Evolutionary conservation across 2,329 filamentous ascomycete species (phyloP), one percentile per base, ranked within the genome.

Genomic region (Talaromyces rugulosus): DNA sequence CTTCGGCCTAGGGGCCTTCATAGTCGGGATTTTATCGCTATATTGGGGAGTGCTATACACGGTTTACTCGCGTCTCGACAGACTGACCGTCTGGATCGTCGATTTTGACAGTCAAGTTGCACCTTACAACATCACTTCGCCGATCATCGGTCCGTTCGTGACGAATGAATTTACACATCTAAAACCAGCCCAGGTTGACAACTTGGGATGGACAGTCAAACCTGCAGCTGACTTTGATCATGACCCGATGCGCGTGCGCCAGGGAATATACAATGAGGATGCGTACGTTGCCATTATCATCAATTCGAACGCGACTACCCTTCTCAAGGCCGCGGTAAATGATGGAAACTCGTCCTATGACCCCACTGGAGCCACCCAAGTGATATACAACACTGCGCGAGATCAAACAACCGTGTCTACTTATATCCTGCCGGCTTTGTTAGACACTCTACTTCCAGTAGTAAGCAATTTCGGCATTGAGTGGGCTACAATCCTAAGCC

Each of bases 271-370:
- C 69, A 77, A 88, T 60, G 83, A 81, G 65, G 74, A 85, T 33
- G 80, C 81, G 9, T 89, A 83, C 79, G 85, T 83, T 0, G 86
- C 87, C 0, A 80, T 89, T 54, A 80, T 89, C 60, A 77, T 89
- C 65, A 86, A 87, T 63, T 71, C 85, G 0, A 88, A 89, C 66
- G 86, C 87, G 0, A 87, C 85, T 0, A 74, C 80, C 0, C 75
- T 87, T 23, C 77, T 89, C 0, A 82, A 82, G 58, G 73, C 79
- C 18, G 85, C 87, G 0, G 75, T 88, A 0, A 71, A 74, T 1
- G 81, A 72, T 0, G 84, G 82, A 0, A 87, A 89, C 67, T 67
- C 79, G 2, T 82, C 80, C 5, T 89, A 88, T 68, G 83, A 87
- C 56, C 87, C 86, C 0, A 74, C 80, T 4, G 85, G 85, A 5